Percentiles rank a stretch among this genome's conserved stretches.
phyloP scores from a whole-genome alignment of 441 rosid species.

The California macrophylla region DNA sequence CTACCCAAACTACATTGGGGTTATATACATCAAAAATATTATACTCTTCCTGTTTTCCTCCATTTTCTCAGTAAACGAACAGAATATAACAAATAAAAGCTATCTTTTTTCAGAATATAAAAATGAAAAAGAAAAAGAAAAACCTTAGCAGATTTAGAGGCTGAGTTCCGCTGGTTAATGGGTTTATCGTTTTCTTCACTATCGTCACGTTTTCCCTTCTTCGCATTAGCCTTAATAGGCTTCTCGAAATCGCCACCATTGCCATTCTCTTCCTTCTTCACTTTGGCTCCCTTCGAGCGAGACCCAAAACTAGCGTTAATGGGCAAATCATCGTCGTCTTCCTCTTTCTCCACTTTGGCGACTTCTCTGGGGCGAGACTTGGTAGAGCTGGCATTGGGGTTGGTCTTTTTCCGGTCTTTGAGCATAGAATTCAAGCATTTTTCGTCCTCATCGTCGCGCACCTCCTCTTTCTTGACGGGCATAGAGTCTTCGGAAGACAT shows the following conservation, averaged over 20 bases:
- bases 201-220: slow-evolving; percentile 32
- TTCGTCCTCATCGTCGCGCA: slow-evolving; percentile 27
- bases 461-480: slow-evolving; percentile 28
- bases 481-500: slow-evolving; percentile 63
- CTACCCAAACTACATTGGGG: not conserved
- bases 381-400: slow-evolving; percentile 30
- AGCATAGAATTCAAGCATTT: slow-evolving; percentile 45
- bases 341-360: slow-evolving; percentile 33
- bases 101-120: not conserved
- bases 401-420: slow-evolving; percentile 30
- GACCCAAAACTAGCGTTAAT: slow-evolving; percentile 25
- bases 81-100: not conserved
- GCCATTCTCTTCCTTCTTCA: slow-evolving; percentile 5
- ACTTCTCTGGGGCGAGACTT: not conserved
- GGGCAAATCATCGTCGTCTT: slow-evolving; percentile 28
- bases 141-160: slow-evolving; percentile 36
- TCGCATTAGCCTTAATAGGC: not conserved
- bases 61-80: slow-evolving; percentile 10
- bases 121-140: not conserved
- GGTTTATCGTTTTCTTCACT: slow-evolving; percentile 36
- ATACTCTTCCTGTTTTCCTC: not conserved
- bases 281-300: slow-evolving; percentile 19
- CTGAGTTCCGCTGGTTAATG: slow-evolving; percentile 16
- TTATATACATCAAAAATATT: not conserved
- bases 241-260: not conserved